Conservation (phyloP, 2,329 filamentous ascomycete species). For the Sclerotinia borealis region DNA sequence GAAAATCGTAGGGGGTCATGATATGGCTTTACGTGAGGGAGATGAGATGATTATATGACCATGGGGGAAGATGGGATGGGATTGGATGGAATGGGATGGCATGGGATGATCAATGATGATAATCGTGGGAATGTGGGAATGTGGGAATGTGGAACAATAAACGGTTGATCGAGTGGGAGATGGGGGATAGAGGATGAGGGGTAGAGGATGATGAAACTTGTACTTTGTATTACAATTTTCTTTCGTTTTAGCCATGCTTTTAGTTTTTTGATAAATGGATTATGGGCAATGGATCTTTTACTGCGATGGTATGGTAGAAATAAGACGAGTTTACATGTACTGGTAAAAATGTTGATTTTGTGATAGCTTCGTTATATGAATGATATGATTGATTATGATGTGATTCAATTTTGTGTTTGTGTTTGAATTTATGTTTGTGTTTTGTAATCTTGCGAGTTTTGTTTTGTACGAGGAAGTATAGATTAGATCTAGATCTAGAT, state of each 20-base stretch:
- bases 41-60: not conserved
- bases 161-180: not conserved
- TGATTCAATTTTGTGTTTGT: not conserved
- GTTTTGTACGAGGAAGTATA: too few species aligned
- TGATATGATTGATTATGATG: not conserved
- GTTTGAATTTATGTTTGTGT: too few species aligned
- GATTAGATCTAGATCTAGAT: too few species aligned
- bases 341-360: not conserved
- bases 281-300: not conserved
- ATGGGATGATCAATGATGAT: not conserved
- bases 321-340: not conserved
- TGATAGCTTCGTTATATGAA: not conserved
- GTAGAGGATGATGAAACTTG: not conserved
- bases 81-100: not conserved
- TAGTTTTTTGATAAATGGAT: not conserved
- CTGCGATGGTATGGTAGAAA: not conserved
- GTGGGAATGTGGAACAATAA: not conserved
- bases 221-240: not conserved
- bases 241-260: not conserved
- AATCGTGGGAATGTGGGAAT: too few species aligned
- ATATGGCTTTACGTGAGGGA: not conserved
- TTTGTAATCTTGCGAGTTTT: too few species aligned
- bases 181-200: not conserved
- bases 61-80: not conserved
- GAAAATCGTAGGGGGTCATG: slow-evolving; percentile 13